Evolutionary conservation across 2,329 filamentous ascomycete species (phyloP), one percentile per base, ranked within the genome.

Genomic region (Cordyceps sp.): DNA sequence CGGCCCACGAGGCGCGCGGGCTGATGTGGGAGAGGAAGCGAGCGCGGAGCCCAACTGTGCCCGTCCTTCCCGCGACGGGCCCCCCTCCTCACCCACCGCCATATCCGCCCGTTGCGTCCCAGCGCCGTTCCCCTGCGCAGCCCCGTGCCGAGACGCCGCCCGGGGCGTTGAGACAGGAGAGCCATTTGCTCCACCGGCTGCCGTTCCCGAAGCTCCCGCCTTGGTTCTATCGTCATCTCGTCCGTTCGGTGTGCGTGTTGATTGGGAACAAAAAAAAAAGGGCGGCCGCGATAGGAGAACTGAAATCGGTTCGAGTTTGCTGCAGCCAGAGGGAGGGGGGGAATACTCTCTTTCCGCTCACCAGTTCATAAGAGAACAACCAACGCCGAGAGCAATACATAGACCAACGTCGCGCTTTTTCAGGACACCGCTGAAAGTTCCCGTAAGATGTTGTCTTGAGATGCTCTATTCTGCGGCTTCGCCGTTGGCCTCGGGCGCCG

Each of bases 401-500:
- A 58, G 51, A 54, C 53, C 56, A 59, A 57, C 50, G 52, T 57
- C 53, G 54, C 50, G 50, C 49, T 50, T 46, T n/a, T 32, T 34
- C 35, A 43, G 42, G 45, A 43, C 45, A 47, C 42, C 46, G 40
- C 48, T 42, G 40, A 47, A 47, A 47, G 46, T 45, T 44, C 45
- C 44, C 39, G 37, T 43, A 42, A 38, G 42, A 42, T 39, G 36
- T 41, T 39, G 46, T 39, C 42, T 39, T 41, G 39, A 10, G 33
- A 39, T 36, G 38, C 45, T 46, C 43, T 67, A 64, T 53, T 58
- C 62, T 41, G 69, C 62, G 46, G 62, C 54, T 35, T 69, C 64
- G 53, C 65, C 67, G 44, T 72, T 72, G 45, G 66, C 55, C 44
- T 73, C 67, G 44, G 52, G 45, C 41, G 44, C 54, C 32, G 57